Conservation (phyloP, 805 yeast species). For the Saccharomycopsis microspora region DNA sequence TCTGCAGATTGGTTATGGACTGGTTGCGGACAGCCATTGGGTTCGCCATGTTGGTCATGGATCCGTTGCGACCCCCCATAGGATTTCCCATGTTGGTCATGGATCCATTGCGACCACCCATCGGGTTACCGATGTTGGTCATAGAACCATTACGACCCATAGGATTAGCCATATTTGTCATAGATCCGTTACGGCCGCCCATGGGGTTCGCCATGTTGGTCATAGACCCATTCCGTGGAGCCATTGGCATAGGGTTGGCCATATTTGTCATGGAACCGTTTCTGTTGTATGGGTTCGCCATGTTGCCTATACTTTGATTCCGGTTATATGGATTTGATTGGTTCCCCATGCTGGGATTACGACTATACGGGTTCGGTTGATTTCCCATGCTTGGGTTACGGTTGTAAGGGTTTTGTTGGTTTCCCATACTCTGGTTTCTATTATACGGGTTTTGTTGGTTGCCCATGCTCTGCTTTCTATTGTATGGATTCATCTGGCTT, state of each 20-base stretch:
- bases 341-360: too few species aligned
- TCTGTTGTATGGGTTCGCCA: conserved; percentile 11
- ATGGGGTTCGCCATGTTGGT: conserved; percentile 12
- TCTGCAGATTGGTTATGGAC: not conserved
- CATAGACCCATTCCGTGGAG: conserved; percentile 8
- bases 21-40: not conserved
- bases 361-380: too few species aligned
- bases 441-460: conserved; percentile 4
- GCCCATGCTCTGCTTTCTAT: conserved; percentile 1
- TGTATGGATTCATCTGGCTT: conserved; percentile 6
- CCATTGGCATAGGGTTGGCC: conserved; percentile 10
- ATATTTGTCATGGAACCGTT: conserved; percentile 11
- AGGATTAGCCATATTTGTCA: conserved; percentile 11
- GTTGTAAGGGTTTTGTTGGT: too few species aligned
- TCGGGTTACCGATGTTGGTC: conserved; percentile 1
- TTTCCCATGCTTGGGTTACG: too few species aligned
- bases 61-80: not conserved
- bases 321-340: not conserved
- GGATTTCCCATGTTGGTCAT: not conserved
- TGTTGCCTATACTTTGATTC: conserved; percentile 1
- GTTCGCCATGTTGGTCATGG: not conserved
- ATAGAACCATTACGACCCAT: conserved; percentile 1
- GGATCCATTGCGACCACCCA: not conserved
- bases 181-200: conserved; percentile 6
- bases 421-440: not conserved